Evolutionary conservation across 768 basidiomycete genomes (phyloP), one percentile per base, ranked within the genome.

Genomic region (Albatrellus ellisii): DNA sequence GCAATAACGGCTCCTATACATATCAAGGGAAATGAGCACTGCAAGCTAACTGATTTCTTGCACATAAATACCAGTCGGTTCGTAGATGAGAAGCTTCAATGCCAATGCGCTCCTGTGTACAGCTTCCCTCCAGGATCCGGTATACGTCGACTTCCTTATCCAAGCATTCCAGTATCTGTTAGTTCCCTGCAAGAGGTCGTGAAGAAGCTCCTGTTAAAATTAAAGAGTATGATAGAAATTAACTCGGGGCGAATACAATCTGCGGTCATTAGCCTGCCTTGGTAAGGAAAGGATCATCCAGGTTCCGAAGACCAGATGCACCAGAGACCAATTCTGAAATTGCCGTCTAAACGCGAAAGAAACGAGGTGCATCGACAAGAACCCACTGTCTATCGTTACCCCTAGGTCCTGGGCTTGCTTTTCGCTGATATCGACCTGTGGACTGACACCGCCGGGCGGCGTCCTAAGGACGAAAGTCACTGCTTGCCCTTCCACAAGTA

Each of bases 111-210:
- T 90, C 18, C 92, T 75, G 54, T 89, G 77, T 4, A 98, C 91
- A 2, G 84, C 79, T 58, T 99, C 95, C 52, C 92, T 83, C 95
- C 95, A 99, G 12, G 88, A 75, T 0, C 94, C 95, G 11, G 71
- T 72, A 59, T 99, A 99, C 0, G 83, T 89, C 26, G 84, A 88
- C 49, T 75, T 72, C n/a, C 75, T 69, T 51, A 95, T 80, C 92
- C 92, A 97, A 17, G 73, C 63, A 47, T 77, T 77, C 91, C 91
- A 97, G 58, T 85, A 95, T 20, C 60, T 60, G 47, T 78, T 78
- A 3, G 92, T 95, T 4, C 75, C 84, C 37, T 64, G 60, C 22
- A 85, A 62, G 12, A 88, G 58, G 7, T 63, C 59, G 22, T 69
- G 65, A 22, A 87, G 55, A 3, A 89, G 63, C 28, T 72, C 67